phyloP scores from a whole-genome alignment of 176 grass and related monocot species.

The Puya raimondii region DNA sequence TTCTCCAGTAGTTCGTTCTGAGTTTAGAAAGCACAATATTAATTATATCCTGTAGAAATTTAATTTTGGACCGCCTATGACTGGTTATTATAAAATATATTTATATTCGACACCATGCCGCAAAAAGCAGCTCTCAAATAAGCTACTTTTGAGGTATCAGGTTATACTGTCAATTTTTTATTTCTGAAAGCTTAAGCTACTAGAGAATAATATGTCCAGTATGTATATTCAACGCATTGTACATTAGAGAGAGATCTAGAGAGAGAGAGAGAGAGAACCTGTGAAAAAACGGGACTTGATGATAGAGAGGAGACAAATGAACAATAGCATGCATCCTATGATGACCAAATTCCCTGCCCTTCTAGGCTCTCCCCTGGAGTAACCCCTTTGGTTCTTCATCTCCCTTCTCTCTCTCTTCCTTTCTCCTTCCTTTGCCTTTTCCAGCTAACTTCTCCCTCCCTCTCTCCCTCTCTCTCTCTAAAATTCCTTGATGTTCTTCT shows the following conservation, averaged over 20 bases:
- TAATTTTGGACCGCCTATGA: no score
- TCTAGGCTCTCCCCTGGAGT: conserved; percentile 27
- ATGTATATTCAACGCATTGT: no score
- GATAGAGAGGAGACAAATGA: conserved; percentile 35
- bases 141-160: no score
- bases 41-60: no score
- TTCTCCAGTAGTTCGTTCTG: no score
- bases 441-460: neutral
- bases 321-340: conserved; percentile 38
- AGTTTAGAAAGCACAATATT: no score
- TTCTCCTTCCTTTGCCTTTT: neutral
- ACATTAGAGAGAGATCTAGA: neutral
- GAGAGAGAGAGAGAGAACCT: neutral
- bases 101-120: no score
- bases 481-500: neutral
- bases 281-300: conserved; percentile 27
- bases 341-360: conserved; percentile 31
- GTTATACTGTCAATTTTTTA: no score
- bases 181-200: no score
- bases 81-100: no score
- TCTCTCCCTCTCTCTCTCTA: neutral
- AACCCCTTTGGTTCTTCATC: conserved; percentile 29
- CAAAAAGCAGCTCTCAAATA: no score
- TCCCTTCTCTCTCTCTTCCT: neutral
- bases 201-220: no score